Evolutionary conservation across 768 basidiomycete species (phyloP), one percentile per base, ranked within the genome.

Genomic region (Mycena capillaripes): DNA sequence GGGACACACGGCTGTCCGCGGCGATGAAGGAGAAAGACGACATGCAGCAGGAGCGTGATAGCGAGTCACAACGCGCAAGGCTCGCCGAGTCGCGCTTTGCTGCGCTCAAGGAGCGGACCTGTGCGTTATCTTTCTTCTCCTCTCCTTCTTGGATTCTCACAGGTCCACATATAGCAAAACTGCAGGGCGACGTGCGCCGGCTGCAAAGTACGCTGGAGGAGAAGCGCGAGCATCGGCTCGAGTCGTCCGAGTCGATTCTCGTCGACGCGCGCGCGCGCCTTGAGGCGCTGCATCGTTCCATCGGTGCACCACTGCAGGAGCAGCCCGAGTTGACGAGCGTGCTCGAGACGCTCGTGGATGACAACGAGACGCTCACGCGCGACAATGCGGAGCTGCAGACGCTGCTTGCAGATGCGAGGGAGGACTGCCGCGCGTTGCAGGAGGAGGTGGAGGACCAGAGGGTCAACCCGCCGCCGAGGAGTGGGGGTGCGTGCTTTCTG

Each of bases 1-100:
- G 91, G 86, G 92, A 96, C 75, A 85, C 88, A 11, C 89, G 89
- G 14, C 80, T 97, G 34, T 87, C 88, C 16, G 81, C 85, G 16
- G 89, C 89, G n/a, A 83, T 91, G 62, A 91, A 92, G 77, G 93
- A 96, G 80, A 89, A 89, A 75, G 95, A 96, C 46, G 96, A 97
- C 79, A 87, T 94, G 81, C 92, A 89, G 71, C 95, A 96, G 80
- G 96, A 97, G 78, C 85, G 92, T 29, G 92, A 95, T 66, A 86
- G 86, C 61, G 93, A 95, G 74, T 82, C 87, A 12, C 90, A 92
- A 69, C 85, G 91, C 50, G 91, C 93, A 3, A 86, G 89, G 48
- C 77, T 90, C 38, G 92, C 94, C 11, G 96, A 97, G 75, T 84
- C 86, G 9, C 89, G 92, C 38, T 85, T 92, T 69, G 84, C 86